A percentile compares a stretch with the other conserved stretches of the same genome.
phyloP scores from a whole-genome alignment of 306 rosid species.

The Cicer yamashitae region DNA sequence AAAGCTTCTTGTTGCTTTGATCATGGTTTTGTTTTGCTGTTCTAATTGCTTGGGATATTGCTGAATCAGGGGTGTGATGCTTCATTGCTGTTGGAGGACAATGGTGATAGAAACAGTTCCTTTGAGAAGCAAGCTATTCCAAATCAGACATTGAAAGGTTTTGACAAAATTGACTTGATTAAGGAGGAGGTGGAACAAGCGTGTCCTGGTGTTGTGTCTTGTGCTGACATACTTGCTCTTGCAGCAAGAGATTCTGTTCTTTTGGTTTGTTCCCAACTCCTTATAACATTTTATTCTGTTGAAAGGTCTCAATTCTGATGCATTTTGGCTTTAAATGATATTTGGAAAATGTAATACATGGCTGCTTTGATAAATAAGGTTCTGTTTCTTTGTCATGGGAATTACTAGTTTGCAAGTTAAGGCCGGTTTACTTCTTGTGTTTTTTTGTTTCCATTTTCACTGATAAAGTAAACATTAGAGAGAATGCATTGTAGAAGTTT shows the following conservation, averaged over 20 bases:
- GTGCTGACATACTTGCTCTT: constrained; percentile 60
- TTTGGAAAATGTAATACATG: background rate
- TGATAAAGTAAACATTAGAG: no score
- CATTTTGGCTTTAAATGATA: constrained; percentile 18
- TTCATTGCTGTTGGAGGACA: constrained; percentile 64
- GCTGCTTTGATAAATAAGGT: background rate
- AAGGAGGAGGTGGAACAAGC: constrained; percentile 61
- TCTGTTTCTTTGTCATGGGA: background rate
- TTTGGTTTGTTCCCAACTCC: constrained; percentile 54
- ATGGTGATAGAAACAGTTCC: constrained; percentile 49
- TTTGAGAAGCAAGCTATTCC: constrained; percentile 84
- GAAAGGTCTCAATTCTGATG: constrained; percentile 5
- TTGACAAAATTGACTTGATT: constrained; percentile 57
- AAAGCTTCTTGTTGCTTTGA: constrained; percentile 5
- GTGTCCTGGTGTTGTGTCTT: constrained; percentile 61
- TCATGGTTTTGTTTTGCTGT: constrained; percentile 19
- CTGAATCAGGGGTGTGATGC: constrained; percentile 64
- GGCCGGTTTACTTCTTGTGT: background rate
- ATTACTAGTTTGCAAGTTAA: constrained; percentile 7
- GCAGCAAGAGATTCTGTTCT: constrained; percentile 60
- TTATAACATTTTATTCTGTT: constrained; percentile 28
- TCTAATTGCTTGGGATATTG: constrained; percentile 4
- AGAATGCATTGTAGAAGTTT: no score
- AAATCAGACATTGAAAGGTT: constrained; percentile 61
- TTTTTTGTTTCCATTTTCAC: no score